A percentile compares a stretch with the other conserved stretches of the same genome.
Conservation (phyloP, 768 basidiomycete genomes). For the Boletus subparvulus region DNA sequence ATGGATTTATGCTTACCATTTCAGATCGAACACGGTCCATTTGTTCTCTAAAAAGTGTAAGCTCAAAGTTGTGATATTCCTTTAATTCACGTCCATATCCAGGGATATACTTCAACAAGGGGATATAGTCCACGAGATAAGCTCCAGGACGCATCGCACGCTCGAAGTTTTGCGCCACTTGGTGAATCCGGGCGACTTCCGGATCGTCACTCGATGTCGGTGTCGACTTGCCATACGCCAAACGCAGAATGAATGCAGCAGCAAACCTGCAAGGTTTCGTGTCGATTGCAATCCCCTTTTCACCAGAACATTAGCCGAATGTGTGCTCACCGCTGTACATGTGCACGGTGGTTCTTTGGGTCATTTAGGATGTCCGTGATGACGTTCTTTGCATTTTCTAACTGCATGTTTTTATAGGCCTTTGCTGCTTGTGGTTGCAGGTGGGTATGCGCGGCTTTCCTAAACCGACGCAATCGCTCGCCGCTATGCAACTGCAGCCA, state of each 20-base stretch:
- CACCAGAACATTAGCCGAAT: no score
- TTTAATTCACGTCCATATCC: constrained; percentile 54
- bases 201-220: constrained; percentile 23
- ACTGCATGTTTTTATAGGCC: constrained; percentile 44
- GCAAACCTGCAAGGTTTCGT: constrained; percentile 21
- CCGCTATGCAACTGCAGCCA: constrained; percentile 38
- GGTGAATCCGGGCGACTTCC: constrained; percentile 19
- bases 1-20: constrained; percentile 33
- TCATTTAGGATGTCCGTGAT: constrained; percentile 32
- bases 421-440: constrained; percentile 47
- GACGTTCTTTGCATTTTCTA: constrained; percentile 29
- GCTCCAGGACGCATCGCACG: constrained; percentile 32
- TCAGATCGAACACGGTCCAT: constrained; percentile 43
- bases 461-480: constrained; percentile 54
- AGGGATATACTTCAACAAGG: constrained; percentile 46
- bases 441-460: constrained; percentile 51
- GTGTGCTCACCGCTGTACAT: constrained; percentile 44
- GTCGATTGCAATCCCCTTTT: neutral
- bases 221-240: constrained; percentile 26
- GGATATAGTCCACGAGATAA: constrained; percentile 35
- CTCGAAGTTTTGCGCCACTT: constrained; percentile 24
- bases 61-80: constrained; percentile 50
- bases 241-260: constrained; percentile 20
- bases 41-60: constrained; percentile 48
- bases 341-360: constrained; percentile 38